phyloP scores from a whole-genome alignment of 495 filamentous ascomycete genomes.

The Aspergillus campestris region DNA sequence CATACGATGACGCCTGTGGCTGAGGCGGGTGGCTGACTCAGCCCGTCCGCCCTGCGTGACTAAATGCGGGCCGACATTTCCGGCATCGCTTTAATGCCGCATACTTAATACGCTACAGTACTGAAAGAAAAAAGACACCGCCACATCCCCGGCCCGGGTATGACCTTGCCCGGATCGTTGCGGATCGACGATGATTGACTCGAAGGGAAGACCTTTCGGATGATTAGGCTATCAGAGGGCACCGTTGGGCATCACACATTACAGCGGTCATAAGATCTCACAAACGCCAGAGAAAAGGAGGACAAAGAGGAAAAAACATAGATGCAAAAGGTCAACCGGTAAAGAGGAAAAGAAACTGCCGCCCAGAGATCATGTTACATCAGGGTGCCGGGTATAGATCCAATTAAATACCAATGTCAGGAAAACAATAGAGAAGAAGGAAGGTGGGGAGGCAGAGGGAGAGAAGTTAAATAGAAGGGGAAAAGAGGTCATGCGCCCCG shows the following conservation, averaged over 20 bases:
- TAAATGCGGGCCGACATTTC: conserved; percentile 9
- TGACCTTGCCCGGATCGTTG: conserved; percentile 19
- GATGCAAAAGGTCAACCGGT: too few relatives aligned
- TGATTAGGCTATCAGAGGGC: too few relatives aligned
- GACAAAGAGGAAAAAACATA: too few relatives aligned
- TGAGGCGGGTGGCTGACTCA: conserved; percentile 8
- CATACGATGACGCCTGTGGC: background rate
- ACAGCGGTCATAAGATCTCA: too few relatives aligned
- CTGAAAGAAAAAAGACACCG: conserved; percentile 6
- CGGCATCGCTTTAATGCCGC: background rate
- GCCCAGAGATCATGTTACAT: too few relatives aligned
- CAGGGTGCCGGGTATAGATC: too few relatives aligned
- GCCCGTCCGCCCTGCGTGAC: background rate
- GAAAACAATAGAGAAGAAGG: background rate
- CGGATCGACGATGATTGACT: conserved; percentile 4
- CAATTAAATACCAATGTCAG: background rate
- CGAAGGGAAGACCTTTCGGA: too few relatives aligned
- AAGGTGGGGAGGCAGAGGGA: background rate
- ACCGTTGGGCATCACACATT: too few relatives aligned
- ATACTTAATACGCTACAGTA: too few relatives aligned
- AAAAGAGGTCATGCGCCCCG: background rate
- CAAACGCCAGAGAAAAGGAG: too few relatives aligned
- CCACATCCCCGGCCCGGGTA: conserved; percentile 18
- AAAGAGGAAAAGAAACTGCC: conserved; percentile 1
- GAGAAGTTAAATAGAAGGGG: background rate